phyloP scores from a whole-genome alignment of 495 filamentous ascomycete genomes.

The Annulohypoxylon maeteangense region DNA sequence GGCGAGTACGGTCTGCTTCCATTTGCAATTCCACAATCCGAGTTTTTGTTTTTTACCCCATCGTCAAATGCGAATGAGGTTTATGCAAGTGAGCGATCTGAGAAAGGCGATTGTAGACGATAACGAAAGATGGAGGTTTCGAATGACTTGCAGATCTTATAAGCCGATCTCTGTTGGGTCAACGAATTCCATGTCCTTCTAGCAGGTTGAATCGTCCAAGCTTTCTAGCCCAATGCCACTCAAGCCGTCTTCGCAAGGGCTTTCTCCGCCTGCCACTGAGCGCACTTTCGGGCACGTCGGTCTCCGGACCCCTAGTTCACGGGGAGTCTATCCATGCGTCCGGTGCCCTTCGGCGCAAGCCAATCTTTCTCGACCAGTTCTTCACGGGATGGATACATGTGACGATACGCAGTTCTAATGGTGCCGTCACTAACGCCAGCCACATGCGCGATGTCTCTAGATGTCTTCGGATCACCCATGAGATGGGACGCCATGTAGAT shows the following conservation, averaged over 20 bases:
- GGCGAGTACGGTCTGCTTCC: slow-evolving; percentile 34
- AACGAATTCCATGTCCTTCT: not conserved
- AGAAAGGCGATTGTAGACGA: not conserved
- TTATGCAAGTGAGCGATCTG: not conserved
- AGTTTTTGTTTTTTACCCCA: not conserved
- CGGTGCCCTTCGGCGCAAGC: slow-evolving; percentile 72
- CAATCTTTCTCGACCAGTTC: slow-evolving; percentile 78
- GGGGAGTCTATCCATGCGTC: slow-evolving; percentile 75
- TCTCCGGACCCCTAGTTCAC: slow-evolving; percentile 36
- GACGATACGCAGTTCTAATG: slow-evolving; percentile 93
- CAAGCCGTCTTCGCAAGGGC: not conserved
- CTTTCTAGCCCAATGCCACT: too few species aligned
- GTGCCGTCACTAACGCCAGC: slow-evolving; percentile 94
- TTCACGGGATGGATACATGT: slow-evolving; percentile 78
- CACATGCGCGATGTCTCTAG: slow-evolving; percentile 84
- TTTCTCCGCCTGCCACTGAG: not conserved
- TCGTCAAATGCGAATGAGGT: not conserved
- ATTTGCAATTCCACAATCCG: slow-evolving; percentile 10
- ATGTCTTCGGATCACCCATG: slow-evolving; percentile 77
- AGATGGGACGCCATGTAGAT: slow-evolving; percentile 94
- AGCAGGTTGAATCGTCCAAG: not conserved
- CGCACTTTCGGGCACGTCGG: not conserved
- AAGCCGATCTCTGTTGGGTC: not conserved
- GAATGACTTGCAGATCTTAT: not conserved
- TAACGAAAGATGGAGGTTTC: not conserved